Conservation (phyloP, 371 early-diverging fungal genomes). For the Apophysomyces trapeziformis region DNA sequence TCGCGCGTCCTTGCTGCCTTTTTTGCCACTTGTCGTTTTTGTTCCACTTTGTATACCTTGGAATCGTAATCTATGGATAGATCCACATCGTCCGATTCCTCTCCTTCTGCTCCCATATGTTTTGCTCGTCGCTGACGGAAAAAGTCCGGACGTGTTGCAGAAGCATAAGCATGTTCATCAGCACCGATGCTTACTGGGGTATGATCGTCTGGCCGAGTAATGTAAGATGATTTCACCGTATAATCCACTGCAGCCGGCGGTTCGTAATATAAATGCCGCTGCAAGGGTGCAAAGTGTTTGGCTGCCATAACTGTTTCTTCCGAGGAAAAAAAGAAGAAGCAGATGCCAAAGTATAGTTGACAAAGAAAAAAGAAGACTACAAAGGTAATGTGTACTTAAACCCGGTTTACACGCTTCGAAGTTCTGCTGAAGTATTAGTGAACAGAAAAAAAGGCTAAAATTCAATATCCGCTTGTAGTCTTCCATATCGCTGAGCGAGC, state of each 20-base stretch:
- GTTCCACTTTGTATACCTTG: constrained; percentile 30
- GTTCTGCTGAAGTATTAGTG: too few species aligned
- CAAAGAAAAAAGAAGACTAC: background rate
- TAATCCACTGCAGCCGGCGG: constrained; percentile 2
- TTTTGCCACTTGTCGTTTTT: constrained; percentile 21
- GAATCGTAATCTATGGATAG: constrained; percentile 30
- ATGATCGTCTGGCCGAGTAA: constrained; percentile 20
- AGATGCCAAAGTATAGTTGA: too few species aligned
- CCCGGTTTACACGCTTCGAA: too few species aligned
- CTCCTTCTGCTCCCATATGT: constrained; percentile 18
- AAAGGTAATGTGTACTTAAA: too few species aligned
- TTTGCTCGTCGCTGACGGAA: constrained; percentile 27
- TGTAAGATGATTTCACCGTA: background rate
- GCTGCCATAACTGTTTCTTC: background rate
- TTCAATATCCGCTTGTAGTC: too few species aligned
- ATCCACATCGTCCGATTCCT: constrained; percentile 30
- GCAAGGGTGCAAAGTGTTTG: background rate
- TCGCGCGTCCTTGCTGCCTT: constrained; percentile 32
- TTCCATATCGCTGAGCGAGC: too few species aligned
- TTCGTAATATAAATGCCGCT: constrained; percentile 3
- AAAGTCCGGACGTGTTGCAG: constrained; percentile 19
- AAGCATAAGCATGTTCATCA: constrained; percentile 20
- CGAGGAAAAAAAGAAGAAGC: background rate
- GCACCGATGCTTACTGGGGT: constrained; percentile 21
- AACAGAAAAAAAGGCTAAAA: too few species aligned